A percentile compares a stretch with the other conserved stretches of the same genome.
Evolutionary conservation across 345 rosid species (phyloP).

Genomic region (Lepidium sativum): DNA sequence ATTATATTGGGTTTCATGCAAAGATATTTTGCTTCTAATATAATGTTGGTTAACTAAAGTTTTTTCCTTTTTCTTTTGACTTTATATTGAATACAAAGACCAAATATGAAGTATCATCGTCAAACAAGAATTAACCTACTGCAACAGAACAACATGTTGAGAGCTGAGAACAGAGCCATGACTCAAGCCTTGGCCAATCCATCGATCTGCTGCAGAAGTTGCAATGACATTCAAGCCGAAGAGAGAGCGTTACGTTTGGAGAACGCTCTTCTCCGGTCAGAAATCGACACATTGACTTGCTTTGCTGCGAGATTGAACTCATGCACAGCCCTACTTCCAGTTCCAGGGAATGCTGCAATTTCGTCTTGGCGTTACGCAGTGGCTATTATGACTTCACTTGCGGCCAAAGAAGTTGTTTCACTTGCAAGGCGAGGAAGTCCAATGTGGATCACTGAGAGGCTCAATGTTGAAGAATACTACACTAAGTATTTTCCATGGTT

Average conservation of each 20-base stretch:
- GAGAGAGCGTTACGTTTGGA: neutral
- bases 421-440: neutral
- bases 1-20: neutral
- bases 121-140: neutral
- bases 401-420: neutral
- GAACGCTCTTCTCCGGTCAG: neutral
- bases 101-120: neutral
- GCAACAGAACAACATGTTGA: neutral
- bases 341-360: neutral
- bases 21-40: neutral
- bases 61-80: neutral
- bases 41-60: neutral
- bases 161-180: neutral
- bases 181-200: neutral
- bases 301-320: neutral
- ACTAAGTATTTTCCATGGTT: conserved; percentile 33
- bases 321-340: neutral
- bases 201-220: neutral
- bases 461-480: conserved; percentile 45
- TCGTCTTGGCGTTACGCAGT: conserved; percentile 12
- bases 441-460: conserved; percentile 37
- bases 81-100: neutral
- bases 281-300: neutral
- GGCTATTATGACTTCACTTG: conserved; percentile 28
- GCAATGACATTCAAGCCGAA: neutral